A percentile compares a stretch with the other conserved stretches of the same genome.
These are phyloP conservation scores for Herpomyces periplanetae DNA, from an alignment of 2,329 filamentous ascomycete species.

Conservation along the genomic window DNA sequence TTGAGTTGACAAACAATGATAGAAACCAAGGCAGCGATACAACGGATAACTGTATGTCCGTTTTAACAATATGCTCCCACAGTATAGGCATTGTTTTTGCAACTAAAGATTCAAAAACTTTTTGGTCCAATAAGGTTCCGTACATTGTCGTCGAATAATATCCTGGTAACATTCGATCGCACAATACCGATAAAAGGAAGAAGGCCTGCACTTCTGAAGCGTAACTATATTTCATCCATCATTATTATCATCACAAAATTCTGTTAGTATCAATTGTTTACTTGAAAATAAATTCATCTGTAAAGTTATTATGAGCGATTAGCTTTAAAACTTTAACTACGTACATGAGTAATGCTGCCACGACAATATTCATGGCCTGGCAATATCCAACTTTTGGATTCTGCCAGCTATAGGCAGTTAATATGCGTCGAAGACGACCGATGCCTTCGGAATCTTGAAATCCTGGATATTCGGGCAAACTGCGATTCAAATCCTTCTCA, in stretches of 20 bases:
- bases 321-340: no score
- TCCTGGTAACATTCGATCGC: slow-evolving; percentile 62
- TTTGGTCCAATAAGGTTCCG: slow-evolving; percentile 73
- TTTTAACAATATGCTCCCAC: slow-evolving; percentile 91
- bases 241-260: slow-evolving; percentile 1
- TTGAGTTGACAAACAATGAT: slow-evolving; percentile 93
- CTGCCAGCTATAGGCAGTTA: slow-evolving; percentile 91
- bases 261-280: slow-evolving; percentile 3
- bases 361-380: slow-evolving; percentile 98
- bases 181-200: slow-evolving; percentile 59
- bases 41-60: slow-evolving; percentile 80
- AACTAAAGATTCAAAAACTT: slow-evolving; percentile 88
- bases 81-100: slow-evolving; percentile 94
- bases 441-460: slow-evolving; percentile 93
- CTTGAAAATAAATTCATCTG: no score
- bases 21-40: slow-evolving; percentile 93
- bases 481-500: slow-evolving; percentile 86
- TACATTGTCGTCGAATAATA: slow-evolving; percentile 99
- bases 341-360: slow-evolving; percentile 67
- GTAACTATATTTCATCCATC: slow-evolving; percentile 16
- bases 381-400: slow-evolving; percentile 89
- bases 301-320: no score
- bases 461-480: slow-evolving; percentile 77
- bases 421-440: slow-evolving; percentile 42
- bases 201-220: slow-evolving; percentile 90